Percentiles rank a stretch among this genome's conserved stretches.
Evolutionary conservation across 768 basidiomycete species (phyloP).

Genomic region (Suillus occidentalis): DNA sequence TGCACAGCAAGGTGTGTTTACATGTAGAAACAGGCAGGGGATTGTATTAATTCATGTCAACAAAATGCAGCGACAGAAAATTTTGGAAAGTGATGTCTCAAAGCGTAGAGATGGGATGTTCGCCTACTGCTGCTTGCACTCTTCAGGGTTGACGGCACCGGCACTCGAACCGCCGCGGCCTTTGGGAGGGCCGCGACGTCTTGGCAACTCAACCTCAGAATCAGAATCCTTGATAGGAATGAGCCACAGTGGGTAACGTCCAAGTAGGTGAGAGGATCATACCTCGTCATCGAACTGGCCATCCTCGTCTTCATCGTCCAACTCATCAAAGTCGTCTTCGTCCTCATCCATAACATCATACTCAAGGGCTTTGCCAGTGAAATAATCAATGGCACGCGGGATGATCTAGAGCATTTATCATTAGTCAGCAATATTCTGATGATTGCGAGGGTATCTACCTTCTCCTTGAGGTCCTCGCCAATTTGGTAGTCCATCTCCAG

Average conservation of each 20-base stretch:
- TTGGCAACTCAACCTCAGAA: conserved; percentile 63
- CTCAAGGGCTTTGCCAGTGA: conserved; percentile 93
- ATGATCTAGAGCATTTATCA: conserved; percentile 60
- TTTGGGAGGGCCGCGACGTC: conserved; percentile 59
- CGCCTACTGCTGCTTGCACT: conserved; percentile 88
- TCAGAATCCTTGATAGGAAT: conserved; percentile 56
- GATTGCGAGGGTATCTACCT: conserved; percentile 47
- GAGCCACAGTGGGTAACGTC: conserved; percentile 14
- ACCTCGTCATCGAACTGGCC: conserved; percentile 64
- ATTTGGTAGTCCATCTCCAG: conserved; percentile 98
- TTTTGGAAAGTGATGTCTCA: not conserved
- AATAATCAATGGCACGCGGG: conserved; percentile 94
- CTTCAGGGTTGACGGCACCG: conserved; percentile 61
- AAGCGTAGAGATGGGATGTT: not conserved
- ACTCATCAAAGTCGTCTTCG: conserved; percentile 59
- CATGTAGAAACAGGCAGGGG: not conserved
- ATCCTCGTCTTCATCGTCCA: conserved; percentile 49
- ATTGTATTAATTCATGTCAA: conserved; percentile 6
- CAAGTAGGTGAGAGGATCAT: conserved; percentile 24
- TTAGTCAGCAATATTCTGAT: conserved; percentile 9
- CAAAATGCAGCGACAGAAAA: conserved; percentile 3
- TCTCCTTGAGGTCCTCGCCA: conserved; percentile 97
- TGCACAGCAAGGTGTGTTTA: conserved; percentile 3
- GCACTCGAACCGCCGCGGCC: conserved; percentile 45
- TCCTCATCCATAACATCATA: conserved; percentile 64